A percentile compares a stretch with the other conserved stretches of the same genome.
Conservation (phyloP, 805 yeast genomes). For the Kockiozyma suomiensis region DNA sequence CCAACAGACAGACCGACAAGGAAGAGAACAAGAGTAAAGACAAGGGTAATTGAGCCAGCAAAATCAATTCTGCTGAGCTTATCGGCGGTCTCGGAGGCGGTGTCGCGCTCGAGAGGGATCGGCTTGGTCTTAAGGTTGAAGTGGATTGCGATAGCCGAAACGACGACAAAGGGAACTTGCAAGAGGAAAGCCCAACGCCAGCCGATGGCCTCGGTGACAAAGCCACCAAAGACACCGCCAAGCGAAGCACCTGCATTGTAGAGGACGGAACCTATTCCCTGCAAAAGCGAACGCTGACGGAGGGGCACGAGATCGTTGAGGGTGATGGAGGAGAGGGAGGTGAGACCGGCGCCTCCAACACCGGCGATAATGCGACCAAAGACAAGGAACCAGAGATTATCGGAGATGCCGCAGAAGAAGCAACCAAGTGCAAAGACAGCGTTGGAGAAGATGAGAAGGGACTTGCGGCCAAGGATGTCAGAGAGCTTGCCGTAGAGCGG, state of each 20-base stretch:
- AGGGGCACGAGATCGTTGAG: conserved; percentile 69
- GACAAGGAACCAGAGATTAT: conserved; percentile 32
- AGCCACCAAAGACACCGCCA: conserved; percentile 54
- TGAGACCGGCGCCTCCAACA: conserved; percentile 76
- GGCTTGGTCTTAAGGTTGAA: conserved; percentile 58
- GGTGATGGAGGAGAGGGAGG: conserved; percentile 65
- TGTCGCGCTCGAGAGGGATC: conserved; percentile 55
- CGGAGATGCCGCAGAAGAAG: conserved; percentile 51
- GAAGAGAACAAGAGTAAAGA: conserved; percentile 57
- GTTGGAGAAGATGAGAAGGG: conserved; percentile 49
- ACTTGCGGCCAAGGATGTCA: conserved; percentile 55
- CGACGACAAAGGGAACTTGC: conserved; percentile 47
- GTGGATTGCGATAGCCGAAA: conserved; percentile 72
- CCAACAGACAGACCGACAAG: conserved; percentile 69
- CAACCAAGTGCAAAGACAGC: conserved; percentile 54
- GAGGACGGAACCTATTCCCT: conserved; percentile 67
- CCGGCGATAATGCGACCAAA: conserved; percentile 65
- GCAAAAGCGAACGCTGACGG: conserved; percentile 68
- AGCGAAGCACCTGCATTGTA: conserved; percentile 66
- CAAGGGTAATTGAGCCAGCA: conserved; percentile 62
- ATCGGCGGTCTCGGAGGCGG: conserved; percentile 41
- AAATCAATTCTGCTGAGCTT: conserved; percentile 62
- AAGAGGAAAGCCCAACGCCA: conserved; percentile 52
- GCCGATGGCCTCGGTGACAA: conserved; percentile 50
- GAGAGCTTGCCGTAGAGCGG: conserved; percentile 74